A percentile compares a stretch with the other conserved stretches of the same genome.
These are phyloP conservation scores for Calycina marina DNA, from an alignment of 2,329 filamentous ascomycete species.

Conservation along the genomic window DNA sequence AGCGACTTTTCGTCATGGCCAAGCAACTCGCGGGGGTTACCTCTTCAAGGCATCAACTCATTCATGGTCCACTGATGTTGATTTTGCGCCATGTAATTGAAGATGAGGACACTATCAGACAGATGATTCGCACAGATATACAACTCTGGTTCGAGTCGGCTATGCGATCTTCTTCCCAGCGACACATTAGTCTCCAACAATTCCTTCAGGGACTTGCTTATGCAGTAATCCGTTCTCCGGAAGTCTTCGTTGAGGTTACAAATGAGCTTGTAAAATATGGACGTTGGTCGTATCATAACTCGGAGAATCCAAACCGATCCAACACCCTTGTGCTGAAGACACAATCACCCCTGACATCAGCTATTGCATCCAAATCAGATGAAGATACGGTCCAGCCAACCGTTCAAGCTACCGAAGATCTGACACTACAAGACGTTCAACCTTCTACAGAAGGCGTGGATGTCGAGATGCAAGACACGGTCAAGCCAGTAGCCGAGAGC, in stretches of 20 bases:
- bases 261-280: conserved; percentile 69
- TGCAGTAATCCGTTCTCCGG: conserved; percentile 65
- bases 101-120: conserved; percentile 78
- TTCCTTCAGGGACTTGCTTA: conserved; percentile 70
- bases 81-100: conserved; percentile 87
- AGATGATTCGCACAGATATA: conserved; percentile 87
- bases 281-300: conserved; percentile 35
- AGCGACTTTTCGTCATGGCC: conserved; percentile 85
- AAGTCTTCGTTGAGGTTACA: conserved; percentile 74
- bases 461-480: conserved; percentile 46
- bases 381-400: conserved; percentile 21
- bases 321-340: conserved; percentile 24
- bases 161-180: conserved; percentile 31
- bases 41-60: conserved; percentile 57
- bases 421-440: conserved; percentile 35
- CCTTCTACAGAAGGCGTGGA: conserved; percentile 43
- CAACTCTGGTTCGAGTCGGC: conserved; percentile 53
- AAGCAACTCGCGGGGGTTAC: conserved; percentile 76
- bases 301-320: conserved; percentile 28
- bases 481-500: conserved; percentile 48
- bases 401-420: conserved; percentile 22
- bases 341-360: conserved; percentile 1
- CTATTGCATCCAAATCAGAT: conserved; percentile 7
- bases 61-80: conserved; percentile 53
- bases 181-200: conserved; percentile 51